These are phyloP conservation scores for Fusarium sp. DNA, from an alignment of 2,329 filamentous ascomycete species.

Conservation along the genomic window DNA sequence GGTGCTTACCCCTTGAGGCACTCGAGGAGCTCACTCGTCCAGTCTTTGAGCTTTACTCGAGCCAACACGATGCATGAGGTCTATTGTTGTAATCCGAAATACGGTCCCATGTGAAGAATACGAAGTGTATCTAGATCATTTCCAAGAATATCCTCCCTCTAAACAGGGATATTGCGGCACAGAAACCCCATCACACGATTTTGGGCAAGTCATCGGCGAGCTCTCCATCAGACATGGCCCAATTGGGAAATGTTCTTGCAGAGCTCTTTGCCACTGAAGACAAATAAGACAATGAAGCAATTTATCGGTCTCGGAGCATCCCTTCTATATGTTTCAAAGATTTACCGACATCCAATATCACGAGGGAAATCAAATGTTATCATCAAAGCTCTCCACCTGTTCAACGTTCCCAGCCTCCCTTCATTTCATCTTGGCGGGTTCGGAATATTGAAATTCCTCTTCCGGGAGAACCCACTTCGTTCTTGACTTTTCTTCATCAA, in stretches of 20 bases:
- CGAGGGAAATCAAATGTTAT: not conserved
- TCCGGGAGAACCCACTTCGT: constrained; percentile 17
- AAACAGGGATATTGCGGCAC: constrained; percentile 5
- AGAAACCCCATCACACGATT: constrained; percentile 2
- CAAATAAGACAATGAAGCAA: not conserved
- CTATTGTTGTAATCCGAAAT: not conserved
- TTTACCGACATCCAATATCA: not conserved
- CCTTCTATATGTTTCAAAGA: not conserved
- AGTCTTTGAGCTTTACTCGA: not conserved
- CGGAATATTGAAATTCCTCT: constrained; percentile 8
- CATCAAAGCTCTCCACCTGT: not conserved
- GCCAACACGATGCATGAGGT: not conserved
- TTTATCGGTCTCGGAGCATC: not conserved
- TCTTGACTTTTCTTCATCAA: not conserved
- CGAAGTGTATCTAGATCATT: not conserved
- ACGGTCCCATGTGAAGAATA: not conserved
- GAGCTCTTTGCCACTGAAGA: constrained; percentile 21
- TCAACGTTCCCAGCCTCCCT: not conserved
- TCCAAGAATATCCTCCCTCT: not conserved
- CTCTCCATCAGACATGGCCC: constrained; percentile 4
- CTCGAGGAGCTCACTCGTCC: not conserved
- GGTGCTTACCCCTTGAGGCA: not conserved
- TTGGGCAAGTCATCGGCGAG: not conserved
- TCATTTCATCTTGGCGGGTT: not conserved
- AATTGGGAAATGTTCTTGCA: constrained; percentile 20